Conservation (phyloP, 352 stramenopile species). For the Phytophthora fragariae region DNA sequence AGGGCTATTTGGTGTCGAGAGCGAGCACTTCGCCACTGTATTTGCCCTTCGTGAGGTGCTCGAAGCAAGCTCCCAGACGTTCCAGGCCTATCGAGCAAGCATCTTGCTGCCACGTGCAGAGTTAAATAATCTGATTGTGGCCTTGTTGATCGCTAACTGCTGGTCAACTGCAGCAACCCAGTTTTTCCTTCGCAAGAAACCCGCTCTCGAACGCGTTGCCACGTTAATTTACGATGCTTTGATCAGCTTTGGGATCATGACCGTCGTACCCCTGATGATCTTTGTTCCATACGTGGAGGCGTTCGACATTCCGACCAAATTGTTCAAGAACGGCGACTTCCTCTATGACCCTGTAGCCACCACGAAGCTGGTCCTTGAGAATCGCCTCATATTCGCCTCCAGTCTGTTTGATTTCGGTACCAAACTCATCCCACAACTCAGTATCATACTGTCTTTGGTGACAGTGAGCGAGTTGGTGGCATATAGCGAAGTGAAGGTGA, state of each 20-base stretch:
- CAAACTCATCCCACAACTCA: constrained; percentile 25
- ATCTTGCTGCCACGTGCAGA: constrained; percentile 10
- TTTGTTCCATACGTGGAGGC: constrained; percentile 24
- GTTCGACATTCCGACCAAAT: constrained; percentile 12
- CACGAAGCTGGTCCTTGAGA: constrained; percentile 24
- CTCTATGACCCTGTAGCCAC: constrained; percentile 15
- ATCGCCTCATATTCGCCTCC: constrained; percentile 13
- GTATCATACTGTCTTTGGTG: constrained; percentile 19
- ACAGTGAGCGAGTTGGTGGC: constrained; percentile 13
- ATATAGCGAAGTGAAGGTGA: constrained; percentile 2
- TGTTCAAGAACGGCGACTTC: constrained; percentile 15
- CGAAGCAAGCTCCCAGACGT: constrained; percentile 34
- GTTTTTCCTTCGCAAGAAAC: constrained; percentile 15
- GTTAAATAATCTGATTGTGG: constrained; percentile 26
- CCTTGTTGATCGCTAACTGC: constrained; percentile 25
- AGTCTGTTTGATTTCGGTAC: constrained; percentile 15
- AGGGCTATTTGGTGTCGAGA: constrained; percentile 36
- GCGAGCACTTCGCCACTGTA: constrained; percentile 33
- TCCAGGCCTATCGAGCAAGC: constrained; percentile 36
- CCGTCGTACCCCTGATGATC: constrained; percentile 21
- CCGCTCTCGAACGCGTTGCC: constrained; percentile 10
- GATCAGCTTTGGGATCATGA: constrained; percentile 30
- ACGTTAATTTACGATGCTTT: constrained; percentile 18
- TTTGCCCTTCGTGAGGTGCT: constrained; percentile 33
- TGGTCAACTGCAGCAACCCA: constrained; percentile 33